Evolutionary conservation across 139 green algal genomes (phyloP).

Genomic region (Mychonastes homosphaera): DNA sequence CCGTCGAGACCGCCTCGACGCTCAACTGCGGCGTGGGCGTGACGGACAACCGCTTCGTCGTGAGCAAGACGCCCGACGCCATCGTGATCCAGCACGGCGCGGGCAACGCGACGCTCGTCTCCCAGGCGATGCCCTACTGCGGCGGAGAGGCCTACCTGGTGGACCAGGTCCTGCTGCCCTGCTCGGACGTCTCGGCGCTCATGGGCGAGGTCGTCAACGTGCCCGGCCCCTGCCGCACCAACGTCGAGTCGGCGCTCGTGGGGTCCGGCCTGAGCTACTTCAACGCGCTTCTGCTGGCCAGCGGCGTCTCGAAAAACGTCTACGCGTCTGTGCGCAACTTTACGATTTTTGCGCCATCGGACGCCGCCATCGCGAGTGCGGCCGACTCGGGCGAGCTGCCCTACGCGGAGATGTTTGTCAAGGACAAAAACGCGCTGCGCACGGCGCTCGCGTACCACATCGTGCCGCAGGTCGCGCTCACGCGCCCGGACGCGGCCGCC

Average conservation of each 20-base stretch:
- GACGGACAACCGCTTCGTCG: slow-evolving; percentile 18
- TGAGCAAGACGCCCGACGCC: slow-evolving; percentile 19
- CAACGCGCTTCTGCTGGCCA: slow-evolving; percentile 22
- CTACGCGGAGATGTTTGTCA: slow-evolving; percentile 20
- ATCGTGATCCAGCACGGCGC: slow-evolving; percentile 20
- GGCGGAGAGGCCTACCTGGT: slow-evolving; percentile 20
- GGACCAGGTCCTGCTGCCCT: slow-evolving; percentile 11
- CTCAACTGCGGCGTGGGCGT: slow-evolving; percentile 18
- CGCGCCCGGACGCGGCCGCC: slow-evolving; percentile 3
- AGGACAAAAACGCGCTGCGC: slow-evolving; percentile 6
- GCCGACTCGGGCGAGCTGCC: slow-evolving; percentile 10
- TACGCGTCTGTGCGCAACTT: slow-evolving; percentile 23
- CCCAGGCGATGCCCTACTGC: slow-evolving; percentile 17
- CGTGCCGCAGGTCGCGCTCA: slow-evolving; percentile 15
- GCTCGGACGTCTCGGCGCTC: slow-evolving; percentile 13
- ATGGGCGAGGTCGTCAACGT: slow-evolving; percentile 20
- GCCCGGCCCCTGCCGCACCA: slow-evolving; percentile 19
- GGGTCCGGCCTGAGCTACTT: slow-evolving; percentile 11
- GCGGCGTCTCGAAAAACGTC: slow-evolving; percentile 12
- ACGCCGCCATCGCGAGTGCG: slow-evolving; percentile 6
- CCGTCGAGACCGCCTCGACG: slow-evolving; percentile 10
- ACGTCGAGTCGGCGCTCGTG: slow-evolving; percentile 15
- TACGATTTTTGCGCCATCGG: slow-evolving; percentile 16
- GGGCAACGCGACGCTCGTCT: slow-evolving; percentile 19
- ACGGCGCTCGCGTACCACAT: slow-evolving; percentile 18